These are phyloP conservation scores for Bathelium albidoporum DNA, from an alignment of 495 filamentous ascomycete species.

Conservation along the genomic window DNA sequence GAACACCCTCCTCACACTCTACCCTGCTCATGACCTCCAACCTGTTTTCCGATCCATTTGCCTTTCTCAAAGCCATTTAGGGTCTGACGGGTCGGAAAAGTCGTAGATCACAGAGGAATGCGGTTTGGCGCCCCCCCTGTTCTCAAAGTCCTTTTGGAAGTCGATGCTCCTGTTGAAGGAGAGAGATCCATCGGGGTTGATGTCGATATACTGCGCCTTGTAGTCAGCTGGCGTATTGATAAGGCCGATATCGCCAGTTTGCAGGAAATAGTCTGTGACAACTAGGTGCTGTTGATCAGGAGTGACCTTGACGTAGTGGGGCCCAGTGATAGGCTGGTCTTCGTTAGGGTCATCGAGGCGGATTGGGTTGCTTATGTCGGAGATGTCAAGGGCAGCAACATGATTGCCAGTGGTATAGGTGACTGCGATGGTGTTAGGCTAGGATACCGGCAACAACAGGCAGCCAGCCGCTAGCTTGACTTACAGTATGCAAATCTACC, in stretches of 20 bases:
- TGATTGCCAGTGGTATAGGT: constrained; percentile 54
- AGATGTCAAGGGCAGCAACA: constrained; percentile 54
- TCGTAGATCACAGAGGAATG: constrained; percentile 52
- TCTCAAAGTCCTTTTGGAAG: constrained; percentile 42
- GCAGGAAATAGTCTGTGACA: constrained; percentile 56
- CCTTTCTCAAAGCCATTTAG: constrained; percentile 23
- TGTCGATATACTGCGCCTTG: constrained; percentile 53
- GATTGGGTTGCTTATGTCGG: constrained; percentile 47
- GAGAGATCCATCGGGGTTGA: constrained; percentile 43
- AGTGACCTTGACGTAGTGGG: constrained; percentile 55
- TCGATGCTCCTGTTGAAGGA: constrained; percentile 50
- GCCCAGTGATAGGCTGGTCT: constrained; percentile 48
- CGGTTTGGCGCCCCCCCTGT: constrained; percentile 48
- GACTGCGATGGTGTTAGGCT: constrained; percentile 17
- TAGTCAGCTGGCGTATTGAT: constrained; percentile 55
- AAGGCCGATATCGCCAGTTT: constrained; percentile 50
- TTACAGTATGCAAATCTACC: constrained; percentile 44
- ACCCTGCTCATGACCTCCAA: neutral
- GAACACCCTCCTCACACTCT: neutral
- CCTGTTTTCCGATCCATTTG: neutral
- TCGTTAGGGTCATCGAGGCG: constrained; percentile 50
- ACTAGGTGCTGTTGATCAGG: constrained; percentile 54
- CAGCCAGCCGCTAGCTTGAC: neutral
- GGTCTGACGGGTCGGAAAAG: constrained; percentile 41
- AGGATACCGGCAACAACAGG: neutral